Percentiles rank a stretch among this genome's conserved stretches.
phyloP scores from a whole-genome alignment of 1,284 basidiomycete species.

The Trichosporon sp. region DNA sequence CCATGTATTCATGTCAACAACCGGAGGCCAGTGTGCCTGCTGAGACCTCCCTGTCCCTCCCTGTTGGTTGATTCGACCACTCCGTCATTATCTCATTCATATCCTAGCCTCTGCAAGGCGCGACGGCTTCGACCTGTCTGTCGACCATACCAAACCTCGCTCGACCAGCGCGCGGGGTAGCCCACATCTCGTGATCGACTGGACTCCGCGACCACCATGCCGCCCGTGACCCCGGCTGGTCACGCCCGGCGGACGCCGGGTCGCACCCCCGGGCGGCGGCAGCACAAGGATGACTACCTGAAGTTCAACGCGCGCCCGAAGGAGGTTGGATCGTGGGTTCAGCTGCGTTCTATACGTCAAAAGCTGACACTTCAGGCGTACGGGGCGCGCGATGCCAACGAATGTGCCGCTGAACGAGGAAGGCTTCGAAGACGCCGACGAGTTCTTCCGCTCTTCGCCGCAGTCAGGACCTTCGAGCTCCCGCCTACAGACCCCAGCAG shows the following conservation, averaged over 20 bases:
- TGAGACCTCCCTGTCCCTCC: not conserved
- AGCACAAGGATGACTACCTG: slow-evolving; percentile 28
- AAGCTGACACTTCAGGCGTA: slow-evolving; percentile 30
- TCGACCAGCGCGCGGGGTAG: not conserved
- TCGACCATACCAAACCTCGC: not conserved
- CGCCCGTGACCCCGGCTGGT: slow-evolving; percentile 19
- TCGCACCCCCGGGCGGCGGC: slow-evolving; percentile 15
- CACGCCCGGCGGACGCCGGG: slow-evolving; percentile 5
- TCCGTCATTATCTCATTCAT: not conserved
- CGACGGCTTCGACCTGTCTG: not conserved
- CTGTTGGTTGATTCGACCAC: not conserved
- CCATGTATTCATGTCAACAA: not conserved
- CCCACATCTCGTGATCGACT: not conserved
- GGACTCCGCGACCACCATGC: slow-evolving; percentile 8
- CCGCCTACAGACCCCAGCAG: not conserved
- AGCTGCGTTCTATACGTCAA: no score
- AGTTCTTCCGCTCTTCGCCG: slow-evolving; percentile 57
- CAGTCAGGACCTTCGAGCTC: not conserved
- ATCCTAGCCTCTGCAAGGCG: not conserved
- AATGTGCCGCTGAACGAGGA: slow-evolving; percentile 67
- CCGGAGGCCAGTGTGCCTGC: not conserved
- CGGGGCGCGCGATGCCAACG: slow-evolving; percentile 41
- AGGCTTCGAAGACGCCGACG: slow-evolving; percentile 77
- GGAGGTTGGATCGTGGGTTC: slow-evolving; percentile 44
- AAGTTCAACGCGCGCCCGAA: slow-evolving; percentile 43